Percentiles rank a stretch among this genome's conserved stretches.
phyloP scores from a whole-genome alignment of 129 eudicot genomes.

The Tagetes erecta region DNA sequence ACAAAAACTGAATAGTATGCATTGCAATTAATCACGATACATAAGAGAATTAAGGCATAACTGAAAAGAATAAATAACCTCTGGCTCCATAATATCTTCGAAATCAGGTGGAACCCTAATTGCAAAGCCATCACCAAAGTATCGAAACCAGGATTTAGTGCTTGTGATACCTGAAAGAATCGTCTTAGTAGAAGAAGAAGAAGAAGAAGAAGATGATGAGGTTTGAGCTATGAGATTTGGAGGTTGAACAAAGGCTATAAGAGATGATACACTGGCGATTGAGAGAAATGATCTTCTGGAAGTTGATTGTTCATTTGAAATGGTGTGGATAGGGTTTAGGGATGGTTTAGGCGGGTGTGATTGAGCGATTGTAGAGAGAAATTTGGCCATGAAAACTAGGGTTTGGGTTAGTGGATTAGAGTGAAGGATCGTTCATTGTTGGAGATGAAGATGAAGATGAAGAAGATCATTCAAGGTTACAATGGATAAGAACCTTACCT shows the following conservation, averaged over 20 bases:
- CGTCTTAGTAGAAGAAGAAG: constrained; percentile 43
- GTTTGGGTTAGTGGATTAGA: constrained; percentile 14
- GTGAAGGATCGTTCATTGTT: constrained; percentile 12
- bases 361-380: constrained; percentile 42
- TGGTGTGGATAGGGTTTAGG: constrained; percentile 20
- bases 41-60: not conserved
- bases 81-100: constrained; percentile 83
- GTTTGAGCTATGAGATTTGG: constrained; percentile 31
- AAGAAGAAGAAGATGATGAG: constrained; percentile 4
- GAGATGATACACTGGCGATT: constrained; percentile 39
- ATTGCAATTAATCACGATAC: constrained; percentile 16
- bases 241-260: constrained; percentile 30
- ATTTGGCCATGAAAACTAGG: constrained; percentile 45
- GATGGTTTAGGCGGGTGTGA: constrained; percentile 36
- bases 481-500: constrained; percentile 23
- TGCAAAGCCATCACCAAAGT: constrained; percentile 84
- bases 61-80: constrained; percentile 39
- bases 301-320: constrained; percentile 8
- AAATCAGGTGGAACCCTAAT: constrained; percentile 87
- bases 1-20: not conserved
- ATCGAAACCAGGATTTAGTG: constrained; percentile 91
- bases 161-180: constrained; percentile 74
- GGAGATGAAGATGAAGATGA: not conserved
- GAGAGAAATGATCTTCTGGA: constrained; percentile 53
- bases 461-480: not conserved